phyloP scores from a whole-genome alignment of 768 basidiomycete species.

The Aureoboletus auriporus region DNA sequence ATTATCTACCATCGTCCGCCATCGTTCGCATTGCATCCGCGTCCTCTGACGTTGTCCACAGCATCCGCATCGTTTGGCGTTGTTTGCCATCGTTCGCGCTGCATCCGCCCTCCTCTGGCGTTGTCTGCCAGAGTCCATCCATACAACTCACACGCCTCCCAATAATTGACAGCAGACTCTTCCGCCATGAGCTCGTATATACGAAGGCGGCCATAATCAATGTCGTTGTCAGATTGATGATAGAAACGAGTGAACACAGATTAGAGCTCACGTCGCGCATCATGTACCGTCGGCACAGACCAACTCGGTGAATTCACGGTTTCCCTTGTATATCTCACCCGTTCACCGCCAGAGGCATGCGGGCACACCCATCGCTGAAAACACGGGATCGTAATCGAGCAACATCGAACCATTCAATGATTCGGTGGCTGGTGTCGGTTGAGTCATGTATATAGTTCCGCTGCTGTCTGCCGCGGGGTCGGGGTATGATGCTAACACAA shows the following conservation, averaged over 20 bases:
- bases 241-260: too few relatives aligned
- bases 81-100: too few relatives aligned
- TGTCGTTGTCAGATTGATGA: neutral
- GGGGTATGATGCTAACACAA: slow-evolving; percentile 37
- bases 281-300: slow-evolving; percentile 85
- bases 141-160: slow-evolving; percentile 63
- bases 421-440: slow-evolving; percentile 16
- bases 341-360: slow-evolving; percentile 96
- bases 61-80: too few relatives aligned
- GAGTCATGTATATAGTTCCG: slow-evolving; percentile 13
- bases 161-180: slow-evolving; percentile 93
- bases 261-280: slow-evolving; percentile 70
- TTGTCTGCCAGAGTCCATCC: too few relatives aligned
- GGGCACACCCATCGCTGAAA: slow-evolving; percentile 94
- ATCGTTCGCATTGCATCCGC: too few relatives aligned
- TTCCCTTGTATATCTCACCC: slow-evolving; percentile 98
- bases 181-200: slow-evolving; percentile 99
- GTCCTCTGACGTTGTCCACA: too few relatives aligned
- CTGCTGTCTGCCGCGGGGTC: slow-evolving; percentile 9
- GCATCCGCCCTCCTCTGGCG: too few relatives aligned
- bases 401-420: slow-evolving; percentile 42
- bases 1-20: too few relatives aligned
- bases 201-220: slow-evolving; percentile 73
- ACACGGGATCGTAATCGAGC: slow-evolving; percentile 92
- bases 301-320: slow-evolving; percentile 90